A percentile compares a stretch with the other conserved stretches of the same genome.
Conservation (phyloP, 768 basidiomycete species). For the Phylloporus scabripes region DNA sequence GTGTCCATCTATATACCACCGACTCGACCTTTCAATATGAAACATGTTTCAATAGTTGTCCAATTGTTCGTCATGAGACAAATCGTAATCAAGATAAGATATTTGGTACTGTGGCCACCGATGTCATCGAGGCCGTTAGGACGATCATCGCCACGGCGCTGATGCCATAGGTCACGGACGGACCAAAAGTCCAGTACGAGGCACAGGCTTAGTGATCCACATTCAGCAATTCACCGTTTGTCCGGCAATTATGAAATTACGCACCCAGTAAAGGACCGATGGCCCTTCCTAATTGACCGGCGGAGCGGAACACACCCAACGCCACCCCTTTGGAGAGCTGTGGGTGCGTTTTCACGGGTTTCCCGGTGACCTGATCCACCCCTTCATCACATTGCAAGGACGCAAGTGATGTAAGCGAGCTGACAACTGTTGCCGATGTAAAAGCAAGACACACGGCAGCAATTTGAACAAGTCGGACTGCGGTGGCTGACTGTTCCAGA, state of each 20-base stretch:
- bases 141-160: slow-evolving; percentile 61
- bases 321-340: slow-evolving; percentile 80
- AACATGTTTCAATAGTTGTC: background rate
- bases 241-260: slow-evolving; percentile 20
- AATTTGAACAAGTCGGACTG: slow-evolving; percentile 52
- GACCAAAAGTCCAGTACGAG: slow-evolving; percentile 85
- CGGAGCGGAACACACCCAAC: slow-evolving; percentile 79
- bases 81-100: slow-evolving; percentile 5
- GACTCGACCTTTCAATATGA: slow-evolving; percentile 1
- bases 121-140: slow-evolving; percentile 54
- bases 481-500: slow-evolving; percentile 36
- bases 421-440: slow-evolving; percentile 94
- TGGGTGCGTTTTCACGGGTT: slow-evolving; percentile 51
- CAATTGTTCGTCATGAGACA: background rate
- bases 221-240: slow-evolving; percentile 5
- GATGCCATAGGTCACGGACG: slow-evolving; percentile 64
- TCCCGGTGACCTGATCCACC: slow-evolving; percentile 51
- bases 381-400: slow-evolving; percentile 86
- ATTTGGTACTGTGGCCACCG: slow-evolving; percentile 28
- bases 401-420: slow-evolving; percentile 84
- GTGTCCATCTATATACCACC: slow-evolving; percentile 1
- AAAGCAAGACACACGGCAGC: slow-evolving; percentile 86
- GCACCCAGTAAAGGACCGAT: slow-evolving; percentile 85
- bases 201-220: slow-evolving; percentile 56
- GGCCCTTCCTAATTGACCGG: slow-evolving; percentile 93